Percentiles rank a stretch among this genome's conserved stretches.
These are phyloP conservation scores for Hypoxylon lenormandii DNA, from an alignment of 495 filamentous ascomycete species.

Conservation along the genomic window DNA sequence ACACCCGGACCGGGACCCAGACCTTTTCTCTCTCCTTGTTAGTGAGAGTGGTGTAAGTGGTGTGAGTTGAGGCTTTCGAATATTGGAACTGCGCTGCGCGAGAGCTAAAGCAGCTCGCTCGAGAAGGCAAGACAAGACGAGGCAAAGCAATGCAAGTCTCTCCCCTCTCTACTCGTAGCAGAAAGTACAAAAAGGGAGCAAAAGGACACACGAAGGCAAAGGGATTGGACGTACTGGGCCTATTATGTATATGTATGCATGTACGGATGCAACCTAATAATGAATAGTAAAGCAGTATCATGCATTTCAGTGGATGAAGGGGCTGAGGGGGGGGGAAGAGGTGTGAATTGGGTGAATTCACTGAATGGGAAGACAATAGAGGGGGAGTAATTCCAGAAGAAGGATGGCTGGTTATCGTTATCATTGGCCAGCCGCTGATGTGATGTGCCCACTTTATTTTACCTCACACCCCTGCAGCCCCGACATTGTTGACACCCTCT, in stretches of 20 bases:
- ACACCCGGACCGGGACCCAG: conserved; percentile 14
- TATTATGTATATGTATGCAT: conserved; percentile 45
- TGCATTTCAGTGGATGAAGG: conserved; percentile 31
- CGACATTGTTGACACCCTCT: conserved; percentile 24
- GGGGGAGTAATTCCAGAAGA: conserved; percentile 4
- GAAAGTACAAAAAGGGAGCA: conserved; percentile 36
- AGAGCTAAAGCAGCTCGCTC: conserved; percentile 17
- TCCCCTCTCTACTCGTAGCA: conserved; percentile 28
- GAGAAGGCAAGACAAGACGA: conserved; percentile 10
- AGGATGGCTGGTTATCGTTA: conserved; percentile 58
- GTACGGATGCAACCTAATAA: conserved; percentile 30
- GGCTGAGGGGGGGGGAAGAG: not conserved
- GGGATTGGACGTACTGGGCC: conserved; percentile 32
- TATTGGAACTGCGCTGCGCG: conserved; percentile 1
- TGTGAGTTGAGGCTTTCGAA: conserved; percentile 10
- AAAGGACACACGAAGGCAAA: conserved; percentile 22
- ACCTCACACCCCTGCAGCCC: conserved; percentile 38
- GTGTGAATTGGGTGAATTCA: conserved; percentile 36
- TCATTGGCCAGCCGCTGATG: conserved; percentile 56
- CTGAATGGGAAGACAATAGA: conserved; percentile 29
- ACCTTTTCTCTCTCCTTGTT: conserved; percentile 14
- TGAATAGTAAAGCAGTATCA: conserved; percentile 36
- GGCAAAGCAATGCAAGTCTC: conserved; percentile 33
- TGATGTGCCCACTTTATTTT: conserved; percentile 43
- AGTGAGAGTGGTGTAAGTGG: not conserved